phyloP scores from a whole-genome alignment of 2,329 filamentous ascomycete genomes.

The Botrytis tulipae region DNA sequence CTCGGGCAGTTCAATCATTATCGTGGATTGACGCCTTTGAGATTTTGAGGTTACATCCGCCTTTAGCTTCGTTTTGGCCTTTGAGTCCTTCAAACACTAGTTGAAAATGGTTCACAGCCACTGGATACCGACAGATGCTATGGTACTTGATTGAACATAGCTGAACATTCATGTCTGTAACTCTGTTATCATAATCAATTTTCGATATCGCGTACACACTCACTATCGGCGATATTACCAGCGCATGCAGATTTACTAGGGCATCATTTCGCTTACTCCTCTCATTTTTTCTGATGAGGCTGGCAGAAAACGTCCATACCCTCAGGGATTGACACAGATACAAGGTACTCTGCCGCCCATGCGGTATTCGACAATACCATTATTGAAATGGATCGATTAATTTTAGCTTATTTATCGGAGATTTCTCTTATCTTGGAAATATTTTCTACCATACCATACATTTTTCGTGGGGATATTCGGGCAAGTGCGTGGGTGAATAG shows the following conservation, averaged over 20 bases:
- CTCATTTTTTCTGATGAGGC: neutral
- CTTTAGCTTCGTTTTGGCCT: neutral
- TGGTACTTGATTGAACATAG: neutral
- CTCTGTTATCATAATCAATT: neutral
- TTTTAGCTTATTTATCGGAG: neutral
- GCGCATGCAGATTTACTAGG: slow-evolving; percentile 2
- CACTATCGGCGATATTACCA: slow-evolving; percentile 5
- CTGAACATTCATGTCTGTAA: neutral
- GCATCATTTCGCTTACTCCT: neutral
- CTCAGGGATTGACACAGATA: slow-evolving; percentile 7
- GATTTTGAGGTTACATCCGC: slow-evolving; percentile 11
- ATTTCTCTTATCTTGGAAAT: slow-evolving; percentile 14
- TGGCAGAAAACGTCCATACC: neutral
- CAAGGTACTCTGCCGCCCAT: slow-evolving; percentile 3
- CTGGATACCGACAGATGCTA: neutral
- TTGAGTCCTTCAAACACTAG: neutral
- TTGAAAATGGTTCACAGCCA: neutral
- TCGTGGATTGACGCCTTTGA: slow-evolving; percentile 7
- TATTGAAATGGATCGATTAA: neutral
- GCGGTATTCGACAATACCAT: neutral
- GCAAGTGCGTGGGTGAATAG: neutral
- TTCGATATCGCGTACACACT: neutral
- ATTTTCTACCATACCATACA: neutral
- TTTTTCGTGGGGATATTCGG: neutral
- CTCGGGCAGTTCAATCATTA: slow-evolving; percentile 15